Base-by-base conservation (phyloP, 148 eudicot genomes). In the Cornus controversa region DNA sequence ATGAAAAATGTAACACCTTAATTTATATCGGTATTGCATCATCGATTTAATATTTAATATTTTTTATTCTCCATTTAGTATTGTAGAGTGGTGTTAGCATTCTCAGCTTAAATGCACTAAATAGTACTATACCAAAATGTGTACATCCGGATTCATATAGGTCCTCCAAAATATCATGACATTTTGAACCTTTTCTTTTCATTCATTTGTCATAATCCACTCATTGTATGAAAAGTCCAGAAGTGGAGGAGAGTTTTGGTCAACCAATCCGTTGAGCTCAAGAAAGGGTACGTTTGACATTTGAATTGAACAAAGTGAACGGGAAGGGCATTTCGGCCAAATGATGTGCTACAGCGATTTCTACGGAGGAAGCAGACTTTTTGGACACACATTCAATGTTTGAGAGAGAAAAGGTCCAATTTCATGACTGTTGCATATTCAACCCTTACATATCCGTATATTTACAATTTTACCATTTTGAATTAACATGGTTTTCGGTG, bases 281-380 rank as follows among this genome's bases (percentile, higher is more conserved):
- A 37, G 67, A 60, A 73, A 73, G 67, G 76, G 67, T 3, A 34
- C 1, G 11, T 60, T 74, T 34, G 54, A 74, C 76, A 74, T 28
- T 74, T 74, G 18, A 58, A 60, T 15, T 67, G 22, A 73, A 58
- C 7, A 3, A 31, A 29, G 23, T 22, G 15, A 22, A 5, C n/a
- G 24, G 10, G 45, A 26, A 7, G 71, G 71, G 47, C 18, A 42
- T 24, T 69, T 69, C 20, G 10, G 58, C 53, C 74, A 50, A 6
- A 71, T 28, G n/a, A 24, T 9, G 34, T 2, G 34, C 34, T 0
- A 0, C 4, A 31, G 34, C 34, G 34, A 31, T 31, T 31, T 5
- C 34, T 26, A 18, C 6, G 0, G 0, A 6, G 3, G 6, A 40
- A 40, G 31, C 34, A 29, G 63, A 71, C 75, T 72, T 53, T 72